Base-by-base conservation (phyloP, 208 protist species). In the Acanthamoeba healyi region DNA sequence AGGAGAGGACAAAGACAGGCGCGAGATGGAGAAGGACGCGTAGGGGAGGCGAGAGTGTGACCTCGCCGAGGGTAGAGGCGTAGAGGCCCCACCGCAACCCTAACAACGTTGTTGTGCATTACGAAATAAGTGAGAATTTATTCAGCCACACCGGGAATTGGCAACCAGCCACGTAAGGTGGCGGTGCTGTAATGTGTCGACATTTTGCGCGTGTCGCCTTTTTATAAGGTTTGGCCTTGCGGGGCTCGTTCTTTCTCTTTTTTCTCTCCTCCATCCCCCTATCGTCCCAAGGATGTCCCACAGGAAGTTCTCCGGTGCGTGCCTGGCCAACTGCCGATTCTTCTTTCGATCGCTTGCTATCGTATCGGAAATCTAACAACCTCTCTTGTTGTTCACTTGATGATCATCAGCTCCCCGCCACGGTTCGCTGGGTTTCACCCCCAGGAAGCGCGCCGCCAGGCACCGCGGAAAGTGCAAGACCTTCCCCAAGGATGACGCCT, bases 381-480 rank as follows among this genome's bases (percentile, higher is more conserved):
- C n/a, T n/a, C n/a, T n/a, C n/a, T n/a, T n/a, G n/a, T n/a, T n/a
- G n/a, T n/a, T n/a, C n/a, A n/a, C n/a, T 44, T 58, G 19, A 22
- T 58, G 29, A n/a, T n/a, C n/a, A n/a, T n/a, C 44, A 63, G 82
- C 98, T 94, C 99, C 99, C 82, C 98, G 99, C 95, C 99, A 99
- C 97, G 99, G 99, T 96, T 99, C 99, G 95, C 98, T 99, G 19
- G 99, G 98, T 93, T 99, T 99, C 97, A 96, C 99, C 72, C 99
- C 99, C 63, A 97, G 98, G 95, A 99, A 99, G 98, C 98, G 99
- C 93, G 97, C 98, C 86, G 94, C 96, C 90, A 98, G 98, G 96
- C 97, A 98, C 94, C 98, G 98, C 95, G 99, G 99, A 94, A 94
- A 96, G 72, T 44, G 94, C 81, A 95, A 95, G 81, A 79, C 97